Conservation (phyloP, 257 asterid genomes). For the Ocimum tenuiflorum region DNA sequence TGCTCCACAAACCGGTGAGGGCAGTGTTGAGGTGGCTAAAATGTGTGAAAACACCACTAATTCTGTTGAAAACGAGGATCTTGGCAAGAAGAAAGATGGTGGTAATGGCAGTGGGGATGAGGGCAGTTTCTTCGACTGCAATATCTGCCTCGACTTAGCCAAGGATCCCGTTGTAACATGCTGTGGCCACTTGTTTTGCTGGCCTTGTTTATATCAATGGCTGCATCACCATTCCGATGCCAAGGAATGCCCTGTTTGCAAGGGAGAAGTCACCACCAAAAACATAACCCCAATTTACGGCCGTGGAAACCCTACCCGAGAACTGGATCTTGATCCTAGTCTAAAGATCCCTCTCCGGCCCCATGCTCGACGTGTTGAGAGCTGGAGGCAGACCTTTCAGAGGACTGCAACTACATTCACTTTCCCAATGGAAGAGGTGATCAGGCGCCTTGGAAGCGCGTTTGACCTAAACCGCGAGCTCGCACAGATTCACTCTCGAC, state of each 20-base stretch:
- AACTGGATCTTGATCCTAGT: slow-evolving; percentile 41
- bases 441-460: slow-evolving; percentile 61
- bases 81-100: slow-evolving; percentile 53
- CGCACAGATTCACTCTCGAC: slow-evolving; percentile 40
- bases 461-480: slow-evolving; percentile 47
- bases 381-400: slow-evolving; percentile 78
- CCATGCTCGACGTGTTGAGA: slow-evolving; percentile 58
- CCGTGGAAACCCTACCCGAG: slow-evolving; percentile 41
- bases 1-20: slow-evolving; percentile 65
- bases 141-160: slow-evolving; percentile 85
- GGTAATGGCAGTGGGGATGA: slow-evolving; percentile 52
- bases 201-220: slow-evolving; percentile 97
- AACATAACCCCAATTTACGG: slow-evolving; percentile 83
- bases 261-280: slow-evolving; percentile 79
- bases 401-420: slow-evolving; percentile 57
- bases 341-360: slow-evolving; percentile 63
- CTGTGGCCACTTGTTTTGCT: slow-evolving; percentile 93
- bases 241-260: slow-evolving; percentile 90
- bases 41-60: slow-evolving; percentile 45
- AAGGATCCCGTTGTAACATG: slow-evolving; percentile 94
- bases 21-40: slow-evolving; percentile 47
- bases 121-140: slow-evolving; percentile 83
- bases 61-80: slow-evolving; percentile 34
- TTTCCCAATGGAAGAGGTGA: slow-evolving; percentile 85
- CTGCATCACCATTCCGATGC: slow-evolving; percentile 80